Conservation (phyloP, 176 grass and related monocot genomes). For the Oropetium thomaeum region DNA sequence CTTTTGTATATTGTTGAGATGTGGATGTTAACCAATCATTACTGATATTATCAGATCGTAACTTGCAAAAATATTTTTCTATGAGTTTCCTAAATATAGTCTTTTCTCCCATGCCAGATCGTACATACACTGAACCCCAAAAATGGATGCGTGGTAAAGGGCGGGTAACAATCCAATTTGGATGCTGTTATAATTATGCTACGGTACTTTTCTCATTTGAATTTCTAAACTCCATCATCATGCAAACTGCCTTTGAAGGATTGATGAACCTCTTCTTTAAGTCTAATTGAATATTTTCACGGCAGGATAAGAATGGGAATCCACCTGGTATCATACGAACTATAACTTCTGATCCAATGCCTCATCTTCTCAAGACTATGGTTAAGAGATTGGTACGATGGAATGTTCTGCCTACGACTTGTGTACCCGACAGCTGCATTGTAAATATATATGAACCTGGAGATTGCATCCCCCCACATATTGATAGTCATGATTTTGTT, state of each 20-base stretch:
- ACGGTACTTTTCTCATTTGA: constrained; percentile 43
- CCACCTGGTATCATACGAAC: constrained; percentile 77
- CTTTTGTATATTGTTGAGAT: background rate
- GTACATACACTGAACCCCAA: constrained; percentile 68
- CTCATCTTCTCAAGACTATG: constrained; percentile 62
- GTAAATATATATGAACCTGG: constrained; percentile 80
- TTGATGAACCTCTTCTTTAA: background rate
- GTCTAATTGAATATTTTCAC: constrained; percentile 29
- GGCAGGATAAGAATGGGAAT: constrained; percentile 86
- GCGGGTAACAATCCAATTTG: constrained; percentile 74
- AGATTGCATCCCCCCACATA: constrained; percentile 91
- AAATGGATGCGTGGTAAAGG: constrained; percentile 98
- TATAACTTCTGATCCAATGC: constrained; percentile 63
- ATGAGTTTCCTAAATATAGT: constrained; percentile 2
- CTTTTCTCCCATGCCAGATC: constrained; percentile 36
- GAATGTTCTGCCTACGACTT: constrained; percentile 61
- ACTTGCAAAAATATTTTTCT: background rate
- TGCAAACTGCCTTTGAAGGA: constrained; percentile 2
- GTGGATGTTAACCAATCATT: background rate
- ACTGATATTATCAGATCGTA: background rate
- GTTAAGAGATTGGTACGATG: constrained; percentile 68
- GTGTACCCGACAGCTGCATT: constrained; percentile 85
- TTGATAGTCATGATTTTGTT: constrained; percentile 89
- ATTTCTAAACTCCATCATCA: constrained; percentile 11
- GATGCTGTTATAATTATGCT: constrained; percentile 92